Conservation (phyloP, 108 stramenopile species). For the Cyclotella atomus region DNA sequence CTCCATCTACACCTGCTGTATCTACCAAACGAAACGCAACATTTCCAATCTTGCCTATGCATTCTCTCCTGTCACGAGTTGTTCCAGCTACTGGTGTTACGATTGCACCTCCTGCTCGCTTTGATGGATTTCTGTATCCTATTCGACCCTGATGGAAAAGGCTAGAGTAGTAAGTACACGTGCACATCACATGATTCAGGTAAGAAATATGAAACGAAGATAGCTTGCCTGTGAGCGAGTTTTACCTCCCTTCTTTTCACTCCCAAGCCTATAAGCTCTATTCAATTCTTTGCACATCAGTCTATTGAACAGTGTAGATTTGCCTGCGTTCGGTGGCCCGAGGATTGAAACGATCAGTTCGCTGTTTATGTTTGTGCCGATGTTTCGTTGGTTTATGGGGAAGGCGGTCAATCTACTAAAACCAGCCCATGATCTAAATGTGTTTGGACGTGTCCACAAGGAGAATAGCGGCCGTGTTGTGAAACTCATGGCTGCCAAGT, state of each 20-base stretch:
- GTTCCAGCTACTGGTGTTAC: constrained; percentile 85
- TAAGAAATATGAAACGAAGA: background rate
- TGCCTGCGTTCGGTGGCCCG: constrained; percentile 92
- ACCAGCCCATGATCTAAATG: background rate
- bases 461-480: background rate
- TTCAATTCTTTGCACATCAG: constrained; percentile 81
- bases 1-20: constrained; percentile 93
- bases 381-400: background rate
- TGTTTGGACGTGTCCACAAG: background rate
- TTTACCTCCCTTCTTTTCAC: constrained; percentile 43
- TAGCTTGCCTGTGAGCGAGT: constrained; percentile 41
- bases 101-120: constrained; percentile 75
- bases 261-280: constrained; percentile 61
- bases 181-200: background rate
- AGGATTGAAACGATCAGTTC: constrained; percentile 73
- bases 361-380: constrained; percentile 36
- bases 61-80: constrained; percentile 88
- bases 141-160: constrained; percentile 18
- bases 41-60: constrained; percentile 83
- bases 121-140: constrained; percentile 51
- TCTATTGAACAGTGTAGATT: constrained; percentile 88
- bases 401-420: background rate
- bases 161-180: background rate
- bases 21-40: constrained; percentile 82
- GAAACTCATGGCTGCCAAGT: no score